A percentile compares a stretch with the other conserved stretches of the same genome.
Evolutionary conservation across 345 rosid species (phyloP).

Genomic region (Brassica rapa): DNA sequence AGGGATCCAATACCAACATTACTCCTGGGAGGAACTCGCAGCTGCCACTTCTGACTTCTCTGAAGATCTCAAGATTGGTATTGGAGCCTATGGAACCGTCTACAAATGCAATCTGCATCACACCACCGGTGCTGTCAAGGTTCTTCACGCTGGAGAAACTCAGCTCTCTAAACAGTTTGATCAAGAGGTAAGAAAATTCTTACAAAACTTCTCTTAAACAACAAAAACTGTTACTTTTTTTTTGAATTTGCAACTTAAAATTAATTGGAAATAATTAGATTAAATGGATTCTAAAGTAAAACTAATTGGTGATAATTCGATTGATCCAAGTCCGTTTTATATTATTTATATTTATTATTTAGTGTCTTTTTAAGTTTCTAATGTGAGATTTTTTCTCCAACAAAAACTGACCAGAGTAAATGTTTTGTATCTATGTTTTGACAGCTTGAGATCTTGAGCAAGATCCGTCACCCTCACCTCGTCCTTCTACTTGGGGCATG

Average conservation of each 20-base stretch:
- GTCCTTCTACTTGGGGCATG: not conserved
- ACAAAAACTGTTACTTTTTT: not conserved
- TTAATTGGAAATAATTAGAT: not conserved
- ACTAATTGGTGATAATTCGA: too few species aligned
- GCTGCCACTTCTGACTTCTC: constrained; percentile 38
- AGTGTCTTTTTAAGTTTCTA: too few species aligned
- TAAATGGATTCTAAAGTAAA: too few species aligned
- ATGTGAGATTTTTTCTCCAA: not conserved
- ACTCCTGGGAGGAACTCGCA: constrained; percentile 37
- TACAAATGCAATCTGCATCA: constrained; percentile 41
- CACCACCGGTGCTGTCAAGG: constrained; percentile 20
- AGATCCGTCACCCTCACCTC: constrained; percentile 46
- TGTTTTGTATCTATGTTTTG: constrained; percentile 22
- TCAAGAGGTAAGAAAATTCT: constrained; percentile 36
- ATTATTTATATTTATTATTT: too few species aligned
- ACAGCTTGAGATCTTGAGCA: constrained; percentile 85
- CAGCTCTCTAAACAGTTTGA: constrained; percentile 41
- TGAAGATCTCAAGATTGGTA: constrained; percentile 39
- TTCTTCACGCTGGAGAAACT: constrained; percentile 40
- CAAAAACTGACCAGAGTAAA: not conserved
- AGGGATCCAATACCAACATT: constrained; percentile 38
- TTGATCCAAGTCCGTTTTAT: too few species aligned
- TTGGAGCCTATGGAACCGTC: constrained; percentile 42
- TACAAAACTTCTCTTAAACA: not conserved
- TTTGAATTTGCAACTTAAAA: not conserved